These are phyloP conservation scores for Saturnispora galanensis DNA, from an alignment of 805 yeast genomes.

Conservation along the genomic window DNA sequence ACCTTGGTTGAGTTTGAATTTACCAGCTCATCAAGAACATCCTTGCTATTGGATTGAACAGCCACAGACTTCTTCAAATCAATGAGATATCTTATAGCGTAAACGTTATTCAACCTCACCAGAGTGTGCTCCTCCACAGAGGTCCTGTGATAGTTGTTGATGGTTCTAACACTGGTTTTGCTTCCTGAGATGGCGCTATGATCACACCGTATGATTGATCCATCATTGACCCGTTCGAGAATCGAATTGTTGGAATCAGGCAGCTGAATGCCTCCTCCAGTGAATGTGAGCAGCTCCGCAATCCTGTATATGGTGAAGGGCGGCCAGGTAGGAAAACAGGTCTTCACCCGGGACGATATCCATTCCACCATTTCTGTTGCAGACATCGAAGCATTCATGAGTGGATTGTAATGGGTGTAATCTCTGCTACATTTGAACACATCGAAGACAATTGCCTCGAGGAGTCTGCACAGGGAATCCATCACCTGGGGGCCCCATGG, in stretches of 20 bases:
- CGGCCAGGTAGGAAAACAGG: background rate
- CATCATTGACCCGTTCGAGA: background rate
- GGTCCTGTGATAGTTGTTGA: conserved; percentile 4
- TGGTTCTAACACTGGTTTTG: background rate
- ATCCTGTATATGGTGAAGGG: conserved; percentile 4
- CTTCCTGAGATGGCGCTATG: conserved; percentile 2
- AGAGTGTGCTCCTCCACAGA: background rate
- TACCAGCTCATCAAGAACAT: background rate
- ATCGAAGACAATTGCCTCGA: background rate
- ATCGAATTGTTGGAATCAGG: conserved; percentile 1
- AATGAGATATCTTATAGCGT: conserved; percentile 3
- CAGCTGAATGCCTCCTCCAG: background rate
- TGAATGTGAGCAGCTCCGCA: conserved; percentile 2
- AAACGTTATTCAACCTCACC: conserved; percentile 3
- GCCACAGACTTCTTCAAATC: conserved; percentile 1
- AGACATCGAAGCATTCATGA: background rate
- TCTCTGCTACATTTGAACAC: conserved; percentile 3
- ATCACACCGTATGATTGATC: background rate
- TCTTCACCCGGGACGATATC: background rate
- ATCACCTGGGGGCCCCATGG: conserved; percentile 1
- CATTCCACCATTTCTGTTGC: background rate
- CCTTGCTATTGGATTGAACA: conserved; percentile 2
- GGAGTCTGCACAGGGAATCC: background rate
- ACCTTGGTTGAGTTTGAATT: background rate
- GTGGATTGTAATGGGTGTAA: conserved; percentile 1